Evolutionary conservation across 768 basidiomycete genomes (phyloP).

Genomic region (Galerina marginata): DNA sequence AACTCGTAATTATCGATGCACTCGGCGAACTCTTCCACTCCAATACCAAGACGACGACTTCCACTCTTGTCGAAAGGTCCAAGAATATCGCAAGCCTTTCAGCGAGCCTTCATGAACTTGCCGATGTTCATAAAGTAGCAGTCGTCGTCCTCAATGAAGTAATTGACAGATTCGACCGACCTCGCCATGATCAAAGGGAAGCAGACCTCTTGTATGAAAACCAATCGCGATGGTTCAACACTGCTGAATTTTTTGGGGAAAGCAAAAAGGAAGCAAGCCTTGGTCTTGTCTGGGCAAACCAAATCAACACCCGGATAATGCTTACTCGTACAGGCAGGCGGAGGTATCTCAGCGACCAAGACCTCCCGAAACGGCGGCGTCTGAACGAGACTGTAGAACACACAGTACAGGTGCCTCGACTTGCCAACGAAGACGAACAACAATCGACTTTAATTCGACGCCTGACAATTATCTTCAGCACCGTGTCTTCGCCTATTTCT

Average conservation of each 20-base stretch:
- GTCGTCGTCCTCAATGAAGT: slow-evolving; percentile 92
- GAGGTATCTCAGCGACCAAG: slow-evolving; percentile 51
- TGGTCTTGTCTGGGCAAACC: slow-evolving; percentile 94
- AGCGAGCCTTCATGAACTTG: slow-evolving; percentile 71
- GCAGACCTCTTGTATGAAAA: slow-evolving; percentile 64
- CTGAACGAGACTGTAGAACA: slow-evolving; percentile 7
- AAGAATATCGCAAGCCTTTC: slow-evolving; percentile 72
- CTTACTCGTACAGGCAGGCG: slow-evolving; percentile 78
- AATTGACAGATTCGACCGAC: slow-evolving; percentile 69
- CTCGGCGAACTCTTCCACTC: slow-evolving; percentile 85
- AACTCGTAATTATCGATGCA: slow-evolving; percentile 85
- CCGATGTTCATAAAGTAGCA: slow-evolving; percentile 65
- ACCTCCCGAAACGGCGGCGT: slow-evolving; percentile 32
- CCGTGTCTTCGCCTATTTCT: slow-evolving; percentile 57
- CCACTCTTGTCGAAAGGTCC: slow-evolving; percentile 75
- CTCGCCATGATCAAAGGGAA: slow-evolving; percentile 24
- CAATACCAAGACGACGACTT: slow-evolving; percentile 58
- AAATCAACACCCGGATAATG: slow-evolving; percentile 85
- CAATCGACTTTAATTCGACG: slow-evolving; percentile 66
- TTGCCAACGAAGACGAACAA: slow-evolving; percentile 35
- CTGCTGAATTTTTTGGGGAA: slow-evolving; percentile 63
- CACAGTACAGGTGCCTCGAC: background rate
- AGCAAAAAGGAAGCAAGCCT: slow-evolving; percentile 79
- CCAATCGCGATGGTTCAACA: slow-evolving; percentile 80
- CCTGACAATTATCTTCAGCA: slow-evolving; percentile 80